Percentiles rank a stretch among this genome's conserved stretches.
Evolutionary conservation across 2,329 filamentous ascomycete species (phyloP).

Genomic region (Aspergillus viridinutans): DNA sequence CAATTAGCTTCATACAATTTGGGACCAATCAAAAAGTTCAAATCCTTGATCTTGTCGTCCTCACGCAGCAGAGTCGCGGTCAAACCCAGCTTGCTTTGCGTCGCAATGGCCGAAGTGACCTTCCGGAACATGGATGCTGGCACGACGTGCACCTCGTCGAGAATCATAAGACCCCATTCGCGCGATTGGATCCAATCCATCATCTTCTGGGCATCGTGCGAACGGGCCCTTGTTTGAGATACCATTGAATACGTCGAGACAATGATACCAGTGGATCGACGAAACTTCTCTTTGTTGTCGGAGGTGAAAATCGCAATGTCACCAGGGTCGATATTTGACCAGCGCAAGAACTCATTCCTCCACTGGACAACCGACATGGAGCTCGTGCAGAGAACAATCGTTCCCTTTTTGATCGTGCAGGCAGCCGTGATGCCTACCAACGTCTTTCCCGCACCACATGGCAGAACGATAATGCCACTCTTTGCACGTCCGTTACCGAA

Average conservation of each 20-base stretch:
- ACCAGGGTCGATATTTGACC: conserved; percentile 95
- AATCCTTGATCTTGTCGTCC: conserved; percentile 95
- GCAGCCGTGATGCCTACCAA: conserved; percentile 97
- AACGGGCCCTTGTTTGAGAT: conserved; percentile 80
- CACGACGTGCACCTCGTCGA: conserved; percentile 97
- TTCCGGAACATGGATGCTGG: conserved; percentile 94
- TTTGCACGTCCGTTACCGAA: conserved; percentile 97
- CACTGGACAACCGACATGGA: conserved; percentile 98
- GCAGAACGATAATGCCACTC: conserved; percentile 94
- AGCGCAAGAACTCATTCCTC: conserved; percentile 94
- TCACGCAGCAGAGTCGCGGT: conserved; percentile 92
- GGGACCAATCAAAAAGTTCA: conserved; percentile 95
- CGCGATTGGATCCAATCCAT: conserved; percentile 87
- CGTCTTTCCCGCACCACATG: conserved; percentile 95
- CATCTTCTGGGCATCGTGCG: conserved; percentile 93
- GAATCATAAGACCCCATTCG: conserved; percentile 96
- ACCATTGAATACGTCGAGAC: conserved; percentile 99
- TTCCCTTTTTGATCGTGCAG: conserved; percentile 95
- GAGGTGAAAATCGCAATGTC: conserved; percentile 95
- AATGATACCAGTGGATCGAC: conserved; percentile 88
- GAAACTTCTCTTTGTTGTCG: conserved; percentile 81
- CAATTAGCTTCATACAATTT: conserved; percentile 98
- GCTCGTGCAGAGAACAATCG: conserved; percentile 92
- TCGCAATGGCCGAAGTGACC: conserved; percentile 88
- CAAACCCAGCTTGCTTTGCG: conserved; percentile 89